A percentile compares a stretch with the other conserved stretches of the same genome.
Evolutionary conservation across 768 basidiomycete genomes (phyloP).

Genomic region (Serendipita vermifera): DNA sequence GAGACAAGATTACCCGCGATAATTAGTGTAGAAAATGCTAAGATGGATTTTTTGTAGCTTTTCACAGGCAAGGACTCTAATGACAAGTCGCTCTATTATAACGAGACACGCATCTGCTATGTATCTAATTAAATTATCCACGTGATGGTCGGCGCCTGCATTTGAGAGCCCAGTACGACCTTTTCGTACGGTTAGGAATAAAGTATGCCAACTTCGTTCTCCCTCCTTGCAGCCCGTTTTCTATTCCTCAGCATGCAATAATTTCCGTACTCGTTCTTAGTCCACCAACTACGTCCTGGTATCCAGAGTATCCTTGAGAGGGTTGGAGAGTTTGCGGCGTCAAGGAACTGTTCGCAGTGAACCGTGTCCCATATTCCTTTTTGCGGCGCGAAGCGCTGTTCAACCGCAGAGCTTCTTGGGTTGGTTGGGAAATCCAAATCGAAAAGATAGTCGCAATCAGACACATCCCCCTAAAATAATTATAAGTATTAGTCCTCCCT

Average conservation of each 20-base stretch:
- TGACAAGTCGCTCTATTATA: too few relatives aligned
- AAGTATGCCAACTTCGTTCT: not conserved
- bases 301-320: conserved; percentile 70
- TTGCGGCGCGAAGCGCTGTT: conserved; percentile 71
- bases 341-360: conserved; percentile 72
- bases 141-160: too few relatives aligned
- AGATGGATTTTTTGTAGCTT: too few relatives aligned
- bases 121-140: too few relatives aligned
- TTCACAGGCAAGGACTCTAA: too few relatives aligned
- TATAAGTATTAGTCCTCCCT: conserved; percentile 2
- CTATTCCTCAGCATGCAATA: conserved; percentile 72
- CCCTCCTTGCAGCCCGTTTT: conserved; percentile 13
- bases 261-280: conserved; percentile 68
- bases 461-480: conserved; percentile 43
- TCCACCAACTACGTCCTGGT: conserved; percentile 57
- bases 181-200: too few relatives aligned
- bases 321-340: conserved; percentile 56
- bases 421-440: conserved; percentile 78
- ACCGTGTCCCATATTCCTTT: conserved; percentile 64
- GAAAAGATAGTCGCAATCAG: conserved; percentile 77
- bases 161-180: too few relatives aligned
- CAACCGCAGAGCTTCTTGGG: conserved; percentile 39
- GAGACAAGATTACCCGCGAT: too few relatives aligned
- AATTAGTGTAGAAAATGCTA: too few relatives aligned
- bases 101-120: too few relatives aligned